Percentiles rank a stretch among this genome's conserved stretches.
phyloP scores from a whole-genome alignment of 129 eudicot genomes.

The Pulicaria dysenterica region DNA sequence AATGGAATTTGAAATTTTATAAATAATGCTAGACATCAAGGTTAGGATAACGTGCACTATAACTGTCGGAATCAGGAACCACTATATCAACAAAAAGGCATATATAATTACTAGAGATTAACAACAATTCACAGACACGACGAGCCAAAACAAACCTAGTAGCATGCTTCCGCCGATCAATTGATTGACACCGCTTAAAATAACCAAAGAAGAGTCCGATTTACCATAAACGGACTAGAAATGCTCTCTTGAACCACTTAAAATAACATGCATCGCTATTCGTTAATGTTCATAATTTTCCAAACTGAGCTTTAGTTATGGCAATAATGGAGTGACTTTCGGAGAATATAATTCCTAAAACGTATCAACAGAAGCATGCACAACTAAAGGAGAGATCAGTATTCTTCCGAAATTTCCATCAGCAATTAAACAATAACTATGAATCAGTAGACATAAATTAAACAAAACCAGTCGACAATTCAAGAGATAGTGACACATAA shows the following conservation, averaged over 20 bases:
- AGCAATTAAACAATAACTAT: conserved; percentile 4
- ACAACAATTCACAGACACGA: not conserved
- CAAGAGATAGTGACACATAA: not conserved
- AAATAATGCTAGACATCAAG: not conserved
- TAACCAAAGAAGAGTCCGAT: not conserved
- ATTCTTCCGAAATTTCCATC: conserved; percentile 4
- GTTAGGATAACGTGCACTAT: not conserved
- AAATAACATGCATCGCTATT: conserved; percentile 20
- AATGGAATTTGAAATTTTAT: not conserved
- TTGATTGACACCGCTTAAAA: not conserved
- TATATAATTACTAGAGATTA: not conserved
- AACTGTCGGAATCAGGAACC: conserved; percentile 16
- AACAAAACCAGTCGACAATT: conserved; percentile 12
- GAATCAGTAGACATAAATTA: conserved; percentile 20
- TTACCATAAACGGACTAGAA: not conserved
- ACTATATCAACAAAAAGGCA: not conserved
- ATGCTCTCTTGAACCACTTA: not conserved
- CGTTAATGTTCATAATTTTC: not conserved
- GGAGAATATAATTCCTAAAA: not conserved
- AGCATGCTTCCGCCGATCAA: not conserved
- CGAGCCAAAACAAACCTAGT: conserved; percentile 16
- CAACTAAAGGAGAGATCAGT: not conserved
- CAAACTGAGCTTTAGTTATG: not conserved
- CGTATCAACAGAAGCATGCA: not conserved
- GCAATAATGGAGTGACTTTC: not conserved